These are phyloP conservation scores for Parafenestella ontariensis DNA, from an alignment of 2,329 filamentous ascomycete genomes.

Conservation along the genomic window DNA sequence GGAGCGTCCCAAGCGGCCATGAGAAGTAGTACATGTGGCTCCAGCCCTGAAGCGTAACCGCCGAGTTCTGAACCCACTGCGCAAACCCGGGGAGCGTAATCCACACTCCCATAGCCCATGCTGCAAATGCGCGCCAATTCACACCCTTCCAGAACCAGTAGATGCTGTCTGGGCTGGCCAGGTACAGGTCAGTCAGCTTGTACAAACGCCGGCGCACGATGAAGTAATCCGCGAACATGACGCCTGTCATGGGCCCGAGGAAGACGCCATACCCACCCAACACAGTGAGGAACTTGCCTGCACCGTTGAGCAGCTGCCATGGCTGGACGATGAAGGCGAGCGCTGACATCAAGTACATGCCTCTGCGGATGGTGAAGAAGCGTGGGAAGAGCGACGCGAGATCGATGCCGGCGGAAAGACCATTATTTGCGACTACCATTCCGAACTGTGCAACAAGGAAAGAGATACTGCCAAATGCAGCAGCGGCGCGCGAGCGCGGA, in stretches of 20 bases:
- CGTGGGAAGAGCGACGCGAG: conserved; percentile 60
- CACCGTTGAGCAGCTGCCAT: conserved; percentile 59
- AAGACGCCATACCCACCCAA: conserved; percentile 57
- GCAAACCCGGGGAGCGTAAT: neutral
- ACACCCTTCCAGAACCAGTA: conserved; percentile 55
- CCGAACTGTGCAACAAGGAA: conserved; percentile 57
- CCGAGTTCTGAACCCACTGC: neutral
- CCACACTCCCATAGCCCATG: conserved; percentile 38
- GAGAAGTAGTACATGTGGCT: conserved; percentile 1
- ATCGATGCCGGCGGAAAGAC: conserved; percentile 62
- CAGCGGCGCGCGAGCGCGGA: conserved; percentile 49
- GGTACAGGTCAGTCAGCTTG: conserved; percentile 55
- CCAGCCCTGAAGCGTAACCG: neutral
- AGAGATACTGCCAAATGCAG: conserved; percentile 56
- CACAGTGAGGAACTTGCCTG: conserved; percentile 57
- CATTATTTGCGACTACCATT: conserved; percentile 56
- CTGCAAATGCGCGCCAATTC: conserved; percentile 54
- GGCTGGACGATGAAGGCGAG: conserved; percentile 57
- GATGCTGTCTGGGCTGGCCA: conserved; percentile 42
- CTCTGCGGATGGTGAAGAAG: conserved; percentile 64
- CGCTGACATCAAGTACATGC: conserved; percentile 57
- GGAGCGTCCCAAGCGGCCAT: neutral
- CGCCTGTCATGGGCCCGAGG: conserved; percentile 56
- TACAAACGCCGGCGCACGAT: conserved; percentile 49
- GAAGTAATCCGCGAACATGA: conserved; percentile 57